Evolutionary conservation across 1,284 basidiomycete species (phyloP), one percentile per base, ranked within the genome.

Genomic region (Rhodotorula sp.): DNA sequence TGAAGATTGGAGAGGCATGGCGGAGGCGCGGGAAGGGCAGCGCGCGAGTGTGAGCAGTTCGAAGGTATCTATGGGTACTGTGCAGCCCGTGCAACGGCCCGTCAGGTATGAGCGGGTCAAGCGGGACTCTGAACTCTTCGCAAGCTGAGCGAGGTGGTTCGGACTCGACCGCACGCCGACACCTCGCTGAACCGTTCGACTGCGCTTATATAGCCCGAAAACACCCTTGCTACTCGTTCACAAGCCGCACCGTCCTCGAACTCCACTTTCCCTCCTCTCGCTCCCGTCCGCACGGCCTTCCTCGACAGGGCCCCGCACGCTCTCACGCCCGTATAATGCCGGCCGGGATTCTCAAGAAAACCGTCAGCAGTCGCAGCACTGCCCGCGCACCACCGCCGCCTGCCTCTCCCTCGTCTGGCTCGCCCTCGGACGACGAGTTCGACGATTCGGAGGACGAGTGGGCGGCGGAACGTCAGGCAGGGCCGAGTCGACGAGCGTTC

Each of bases 361-460:
- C 36, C 9, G 20, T 30, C 9, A 17, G 3, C 13, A 5, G 46
- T 1, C 24, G 39, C 2, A 20, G 4, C 9, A 4, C 39, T 15
- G 19, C 54, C 30, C 61, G 61, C 30, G 29, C 53, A 7, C 8
- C 54, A 1, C 34, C 54, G 2, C 54, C 53, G 2, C 47, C 62
- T n/a, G 46, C 47, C 1, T 36, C 32, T 5, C 54, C 46, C 13
- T 56, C 54, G 20, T 63, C 62, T 5, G 62, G 53, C 39, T 44
- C 39, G 39, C 39, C 39, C 34, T n/a, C 27, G 27, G 48, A 52
- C 36, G 62, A 64, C 49, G 32, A 57, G 46, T 52, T 60, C 24
- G 30, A 62, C 24, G 65, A 68, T 46, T 72, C 71, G 30, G 72
- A 73, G 51, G 73, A 74, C 54, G 73, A 74, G 48, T 74, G 73